Evolutionary conservation across 331 rosid species (phyloP).

Genomic region (Malus hybrid): DNA sequence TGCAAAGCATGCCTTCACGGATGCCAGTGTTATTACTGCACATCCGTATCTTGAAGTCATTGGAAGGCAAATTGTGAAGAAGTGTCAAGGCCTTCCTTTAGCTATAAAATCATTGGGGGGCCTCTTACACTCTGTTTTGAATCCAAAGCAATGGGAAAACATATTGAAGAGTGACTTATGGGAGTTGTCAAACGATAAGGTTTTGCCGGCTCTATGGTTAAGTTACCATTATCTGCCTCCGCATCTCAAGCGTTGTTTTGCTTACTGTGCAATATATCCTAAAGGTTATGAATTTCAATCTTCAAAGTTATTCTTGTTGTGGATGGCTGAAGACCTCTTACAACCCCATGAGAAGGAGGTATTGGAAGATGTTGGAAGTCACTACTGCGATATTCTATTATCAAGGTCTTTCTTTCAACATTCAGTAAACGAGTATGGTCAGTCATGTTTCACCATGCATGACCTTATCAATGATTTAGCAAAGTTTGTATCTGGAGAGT

Average conservation of each 20-base stretch:
- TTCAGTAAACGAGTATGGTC: not conserved
- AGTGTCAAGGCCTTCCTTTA: not conserved
- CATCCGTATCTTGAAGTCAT: conserved; percentile 1
- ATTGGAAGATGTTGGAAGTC: not conserved
- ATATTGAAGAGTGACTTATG: not conserved
- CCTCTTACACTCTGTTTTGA: not conserved
- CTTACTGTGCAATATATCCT: not conserved
- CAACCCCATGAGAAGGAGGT: not conserved
- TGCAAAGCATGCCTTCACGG: not conserved
- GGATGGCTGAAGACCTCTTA: not conserved
- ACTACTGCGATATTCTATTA: not conserved
- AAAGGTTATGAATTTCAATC: not conserved
- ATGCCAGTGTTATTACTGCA: not conserved
- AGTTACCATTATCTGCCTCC: not conserved
- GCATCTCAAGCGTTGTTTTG: not conserved
- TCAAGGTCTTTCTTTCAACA: not conserved
- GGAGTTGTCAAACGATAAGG: not conserved
- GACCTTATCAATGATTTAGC: not conserved
- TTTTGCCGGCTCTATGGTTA: not conserved
- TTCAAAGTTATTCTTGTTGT: not conserved
- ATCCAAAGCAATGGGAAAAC: not conserved
- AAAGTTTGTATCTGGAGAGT: not conserved
- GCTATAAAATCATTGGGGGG: not conserved
- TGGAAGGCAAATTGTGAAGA: not conserved
- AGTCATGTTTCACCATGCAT: not conserved